Conservation (phyloP, 768 basidiomycete genomes). For the Rhizopogon roseolus region DNA sequence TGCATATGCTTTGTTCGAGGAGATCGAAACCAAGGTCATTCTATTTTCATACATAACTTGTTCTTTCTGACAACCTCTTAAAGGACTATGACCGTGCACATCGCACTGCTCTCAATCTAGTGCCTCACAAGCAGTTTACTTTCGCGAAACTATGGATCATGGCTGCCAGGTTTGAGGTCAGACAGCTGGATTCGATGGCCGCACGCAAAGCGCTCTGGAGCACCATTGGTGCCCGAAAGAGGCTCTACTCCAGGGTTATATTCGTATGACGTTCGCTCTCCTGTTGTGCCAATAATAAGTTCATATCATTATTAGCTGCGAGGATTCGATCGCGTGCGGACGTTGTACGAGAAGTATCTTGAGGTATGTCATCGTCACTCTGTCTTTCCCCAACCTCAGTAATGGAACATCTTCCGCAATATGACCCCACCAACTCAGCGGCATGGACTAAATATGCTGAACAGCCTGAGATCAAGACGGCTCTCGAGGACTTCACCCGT, state of each 20-base stretch:
- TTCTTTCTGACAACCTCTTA: not conserved
- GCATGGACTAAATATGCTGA: conserved; percentile 98
- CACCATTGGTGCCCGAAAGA: conserved; percentile 96
- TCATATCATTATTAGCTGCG: conserved; percentile 51
- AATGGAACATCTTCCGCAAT: conserved; percentile 35
- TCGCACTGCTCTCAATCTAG: conserved; percentile 80
- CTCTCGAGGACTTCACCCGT: conserved; percentile 81
- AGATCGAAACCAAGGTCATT: conserved; percentile 86
- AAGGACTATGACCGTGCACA: conserved; percentile 83
- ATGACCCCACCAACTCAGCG: conserved; percentile 84
- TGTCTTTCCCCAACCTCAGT: conserved; percentile 31
- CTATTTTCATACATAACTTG: not conserved
- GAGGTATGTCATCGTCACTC: conserved; percentile 48
- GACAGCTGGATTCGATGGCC: conserved; percentile 72
- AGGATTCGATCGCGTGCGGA: conserved; percentile 92
- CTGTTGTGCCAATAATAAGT: not conserved
- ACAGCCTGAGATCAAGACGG: conserved; percentile 90
- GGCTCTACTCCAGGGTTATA: conserved; percentile 92
- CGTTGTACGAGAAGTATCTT: conserved; percentile 89
- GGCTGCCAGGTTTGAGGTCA: conserved; percentile 89
- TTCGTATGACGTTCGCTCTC: conserved; percentile 47
- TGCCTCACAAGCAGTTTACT: conserved; percentile 96
- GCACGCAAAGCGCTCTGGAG: conserved; percentile 88
- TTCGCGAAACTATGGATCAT: conserved; percentile 96
- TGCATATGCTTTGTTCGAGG: conserved; percentile 96